Evolutionary conservation across 2,329 filamentous ascomycete species (phyloP).

Genomic region (Boeremia lycopersici): DNA sequence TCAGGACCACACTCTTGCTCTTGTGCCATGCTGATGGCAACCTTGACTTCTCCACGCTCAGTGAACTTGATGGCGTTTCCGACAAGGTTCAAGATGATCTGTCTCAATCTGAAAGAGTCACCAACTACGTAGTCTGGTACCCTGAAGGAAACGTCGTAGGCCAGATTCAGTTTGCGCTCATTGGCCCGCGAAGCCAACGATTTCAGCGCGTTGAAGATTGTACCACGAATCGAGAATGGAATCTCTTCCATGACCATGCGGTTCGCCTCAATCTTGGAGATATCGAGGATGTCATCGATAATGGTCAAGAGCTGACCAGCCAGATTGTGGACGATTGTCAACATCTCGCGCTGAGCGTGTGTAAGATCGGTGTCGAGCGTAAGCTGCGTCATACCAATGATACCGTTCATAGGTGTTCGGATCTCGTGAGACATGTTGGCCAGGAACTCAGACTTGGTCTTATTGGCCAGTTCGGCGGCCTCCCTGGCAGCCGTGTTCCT

Average conservation of each 20-base stretch:
- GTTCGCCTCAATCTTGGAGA: slow-evolving; percentile 85
- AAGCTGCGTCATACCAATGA: slow-evolving; percentile 97
- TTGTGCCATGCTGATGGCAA: slow-evolving; percentile 80
- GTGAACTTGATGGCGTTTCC: slow-evolving; percentile 99
- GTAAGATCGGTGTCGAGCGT: slow-evolving; percentile 93
- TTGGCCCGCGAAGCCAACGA: slow-evolving; percentile 97
- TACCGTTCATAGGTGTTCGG: slow-evolving; percentile 95
- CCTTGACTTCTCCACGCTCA: slow-evolving; percentile 92
- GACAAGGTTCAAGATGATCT: slow-evolving; percentile 96
- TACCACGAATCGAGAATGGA: slow-evolving; percentile 90
- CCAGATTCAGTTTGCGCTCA: slow-evolving; percentile 90
- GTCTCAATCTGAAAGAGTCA: slow-evolving; percentile 92
- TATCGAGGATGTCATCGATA: slow-evolving; percentile 80
- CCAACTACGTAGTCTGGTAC: slow-evolving; percentile 95
- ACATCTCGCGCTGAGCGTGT: slow-evolving; percentile 95
- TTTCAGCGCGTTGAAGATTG: slow-evolving; percentile 96
- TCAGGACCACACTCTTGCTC: slow-evolving; percentile 69
- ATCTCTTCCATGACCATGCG: slow-evolving; percentile 99
- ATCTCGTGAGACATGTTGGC: slow-evolving; percentile 99
- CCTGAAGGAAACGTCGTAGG: slow-evolving; percentile 89
- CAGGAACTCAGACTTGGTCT: slow-evolving; percentile 97
- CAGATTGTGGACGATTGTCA: slow-evolving; percentile 96
- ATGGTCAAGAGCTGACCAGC: slow-evolving; percentile 96
- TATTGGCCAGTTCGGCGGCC: slow-evolving; percentile 94
- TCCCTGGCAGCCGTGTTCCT: slow-evolving; percentile 95